These are phyloP conservation scores for Ilyonectria destructans DNA, from an alignment of 2,329 filamentous ascomycete genomes.

Conservation along the genomic window DNA sequence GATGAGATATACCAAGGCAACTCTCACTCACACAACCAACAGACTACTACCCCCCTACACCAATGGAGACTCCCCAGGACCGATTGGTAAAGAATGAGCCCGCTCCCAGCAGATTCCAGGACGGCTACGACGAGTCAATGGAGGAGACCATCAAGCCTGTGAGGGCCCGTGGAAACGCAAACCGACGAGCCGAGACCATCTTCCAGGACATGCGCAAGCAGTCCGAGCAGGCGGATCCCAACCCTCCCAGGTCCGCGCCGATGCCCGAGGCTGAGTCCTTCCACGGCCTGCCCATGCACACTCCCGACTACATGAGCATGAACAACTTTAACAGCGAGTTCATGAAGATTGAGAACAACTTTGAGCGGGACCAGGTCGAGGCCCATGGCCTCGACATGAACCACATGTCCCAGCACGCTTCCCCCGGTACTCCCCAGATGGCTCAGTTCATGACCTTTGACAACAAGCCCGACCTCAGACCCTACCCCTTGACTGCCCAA, in stretches of 20 bases:
- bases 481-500: constrained; percentile 44
- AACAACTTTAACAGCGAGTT: constrained; percentile 65
- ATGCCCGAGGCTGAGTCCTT: constrained; percentile 65
- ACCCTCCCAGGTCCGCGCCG: constrained; percentile 69
- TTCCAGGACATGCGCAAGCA: constrained; percentile 74
- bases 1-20: constrained; percentile 19
- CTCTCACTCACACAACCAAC: constrained; percentile 25
- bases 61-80: constrained; percentile 75
- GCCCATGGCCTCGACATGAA: constrained; percentile 59
- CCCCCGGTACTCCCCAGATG: constrained; percentile 67
- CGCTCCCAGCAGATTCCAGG: constrained; percentile 68
- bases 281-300: constrained; percentile 68
- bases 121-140: constrained; percentile 77
- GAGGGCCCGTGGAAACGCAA: constrained; percentile 56
- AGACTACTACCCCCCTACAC: constrained; percentile 79
- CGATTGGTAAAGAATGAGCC: constrained; percentile 60
- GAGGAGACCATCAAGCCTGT: constrained; percentile 76
- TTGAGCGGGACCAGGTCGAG: constrained; percentile 55
- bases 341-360: constrained; percentile 55
- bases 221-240: constrained; percentile 68
- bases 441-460: constrained; percentile 62
- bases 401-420: constrained; percentile 66
- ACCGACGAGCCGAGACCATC: constrained; percentile 64
- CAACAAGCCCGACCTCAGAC: constrained; percentile 60
- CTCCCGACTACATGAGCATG: constrained; percentile 72